Base-by-base conservation (phyloP, 2,329 filamentous ascomycete species). In the Verticillium nonalfalfae region DNA sequence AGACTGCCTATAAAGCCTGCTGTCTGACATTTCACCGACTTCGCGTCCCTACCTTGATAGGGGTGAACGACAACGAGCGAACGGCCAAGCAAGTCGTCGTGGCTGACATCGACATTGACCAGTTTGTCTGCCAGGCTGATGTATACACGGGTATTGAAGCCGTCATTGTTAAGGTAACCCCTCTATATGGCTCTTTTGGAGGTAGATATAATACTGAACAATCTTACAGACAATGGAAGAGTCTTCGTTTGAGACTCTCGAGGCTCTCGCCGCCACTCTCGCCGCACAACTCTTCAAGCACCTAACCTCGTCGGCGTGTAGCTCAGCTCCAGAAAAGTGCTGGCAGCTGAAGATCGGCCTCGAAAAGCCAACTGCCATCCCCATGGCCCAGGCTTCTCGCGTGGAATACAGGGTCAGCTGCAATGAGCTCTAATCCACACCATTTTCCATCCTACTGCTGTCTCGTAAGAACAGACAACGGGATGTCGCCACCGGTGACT, bases 401-500 rank as follows among this genome's bases (percentile, higher is more conserved):
- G 85, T 93, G 6, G 88, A 91, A 71, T 62, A 64, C n/a, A 61
- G 62, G 54, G 59, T 60, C 26, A 21, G 26, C 54, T 56, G 26
- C 14, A 35, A 56, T 6, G 54, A 35, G 26, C 54, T 35, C 33
- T 56, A 13, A 56, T 15, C 18, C 54, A 56, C 4, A 13, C 13
- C 18, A 3, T 7, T 21, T 11, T 21, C 18, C 9, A 11, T 21
- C 13, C 15, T 21, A 56, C 34, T 26, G 26, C 18, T 11, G 26
- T 15, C 54, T 31, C 36, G 72, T 65, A 64, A 79, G 82, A 62
- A 79, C 77, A 65, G 81, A 81, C 70, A 90, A 79, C 1, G 91
- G 87, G 55, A 89, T 79, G 76, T 96, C 92, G 13, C 87, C 89
- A 40, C 85, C 78, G 6, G 92, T 97, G 64, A 97, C 81, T 60